These are phyloP conservation scores for Daldinia sp. DNA, from an alignment of 2,329 filamentous ascomycete genomes.

Conservation along the genomic window DNA sequence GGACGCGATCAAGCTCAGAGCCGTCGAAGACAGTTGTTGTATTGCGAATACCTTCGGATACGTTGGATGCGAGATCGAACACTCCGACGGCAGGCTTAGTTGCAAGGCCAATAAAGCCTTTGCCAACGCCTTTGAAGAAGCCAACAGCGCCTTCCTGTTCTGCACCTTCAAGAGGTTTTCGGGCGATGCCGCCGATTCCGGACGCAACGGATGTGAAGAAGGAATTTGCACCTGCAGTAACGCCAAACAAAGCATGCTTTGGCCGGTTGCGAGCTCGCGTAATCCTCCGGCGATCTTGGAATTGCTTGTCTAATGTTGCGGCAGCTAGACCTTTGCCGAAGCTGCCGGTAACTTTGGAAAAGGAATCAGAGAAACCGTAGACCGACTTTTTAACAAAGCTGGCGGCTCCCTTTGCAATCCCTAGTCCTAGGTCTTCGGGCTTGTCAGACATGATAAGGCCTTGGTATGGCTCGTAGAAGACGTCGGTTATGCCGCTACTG, in stretches of 20 bases:
- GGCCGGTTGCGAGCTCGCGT: conserved; percentile 91
- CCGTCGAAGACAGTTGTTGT: conserved; percentile 98
- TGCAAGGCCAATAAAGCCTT: conserved; percentile 91
- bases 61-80: conserved; percentile 95
- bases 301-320: conserved; percentile 97
- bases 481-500: conserved; percentile 95
- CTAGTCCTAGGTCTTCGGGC: conserved; percentile 93
- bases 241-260: conserved; percentile 96
- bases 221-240: conserved; percentile 94
- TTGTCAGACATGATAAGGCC: conserved; percentile 95
- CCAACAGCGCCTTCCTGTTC: conserved; percentile 94
- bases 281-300: conserved; percentile 95
- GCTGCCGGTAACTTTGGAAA: conserved; percentile 97
- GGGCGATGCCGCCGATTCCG: conserved; percentile 90
- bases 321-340: conserved; percentile 96
- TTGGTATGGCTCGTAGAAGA: conserved; percentile 99
- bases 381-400: conserved; percentile 99
- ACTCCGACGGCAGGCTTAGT: conserved; percentile 98
- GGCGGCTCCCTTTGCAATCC: conserved; percentile 95
- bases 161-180: conserved; percentile 93
- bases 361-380: conserved; percentile 95
- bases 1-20: conserved; percentile 91
- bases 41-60: conserved; percentile 97
- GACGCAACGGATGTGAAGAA: conserved; percentile 93
- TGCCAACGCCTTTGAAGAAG: conserved; percentile 98